Conservation (phyloP, 768 basidiomycete genomes). For the Gloeopeniophorella convolvens region DNA sequence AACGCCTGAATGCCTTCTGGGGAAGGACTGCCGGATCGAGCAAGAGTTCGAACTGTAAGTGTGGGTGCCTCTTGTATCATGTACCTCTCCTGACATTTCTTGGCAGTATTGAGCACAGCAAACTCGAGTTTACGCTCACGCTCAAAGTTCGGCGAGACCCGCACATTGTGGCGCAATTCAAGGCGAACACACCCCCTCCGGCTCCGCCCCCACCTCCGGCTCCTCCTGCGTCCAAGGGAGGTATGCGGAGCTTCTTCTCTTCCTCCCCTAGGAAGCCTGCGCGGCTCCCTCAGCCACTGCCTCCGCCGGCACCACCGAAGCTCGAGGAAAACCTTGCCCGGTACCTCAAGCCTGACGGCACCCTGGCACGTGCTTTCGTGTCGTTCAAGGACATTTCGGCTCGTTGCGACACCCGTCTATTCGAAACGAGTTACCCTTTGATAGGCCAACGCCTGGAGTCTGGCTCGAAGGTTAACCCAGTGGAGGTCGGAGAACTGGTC, state of each 20-base stretch:
- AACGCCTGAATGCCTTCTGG: conserved; percentile 69
- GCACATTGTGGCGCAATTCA: conserved; percentile 76
- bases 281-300: conserved; percentile 37
- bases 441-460: conserved; percentile 66
- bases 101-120: conserved; percentile 81
- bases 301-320: conserved; percentile 31
- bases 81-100: neutral
- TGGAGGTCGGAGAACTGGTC: conserved; percentile 81
- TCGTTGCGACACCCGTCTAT: conserved; percentile 77
- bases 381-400: conserved; percentile 81
- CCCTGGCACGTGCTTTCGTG: conserved; percentile 81
- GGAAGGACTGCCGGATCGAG: conserved; percentile 56
- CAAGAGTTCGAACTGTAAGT: conserved; percentile 90
- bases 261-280: conserved; percentile 66
- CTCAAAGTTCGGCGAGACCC: conserved; percentile 83
- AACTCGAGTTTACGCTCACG: conserved; percentile 90
- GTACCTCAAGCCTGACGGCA: conserved; percentile 80
- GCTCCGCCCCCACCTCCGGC: conserved; percentile 36
- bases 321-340: conserved; percentile 73
- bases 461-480: conserved; percentile 50
- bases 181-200: conserved; percentile 48
- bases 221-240: conserved; percentile 48
- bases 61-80: neutral
- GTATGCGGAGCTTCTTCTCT: conserved; percentile 71
- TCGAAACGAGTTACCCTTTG: conserved; percentile 77